Base-by-base conservation (phyloP, 768 basidiomycete species). In the Podaxis carcinomalis region DNA sequence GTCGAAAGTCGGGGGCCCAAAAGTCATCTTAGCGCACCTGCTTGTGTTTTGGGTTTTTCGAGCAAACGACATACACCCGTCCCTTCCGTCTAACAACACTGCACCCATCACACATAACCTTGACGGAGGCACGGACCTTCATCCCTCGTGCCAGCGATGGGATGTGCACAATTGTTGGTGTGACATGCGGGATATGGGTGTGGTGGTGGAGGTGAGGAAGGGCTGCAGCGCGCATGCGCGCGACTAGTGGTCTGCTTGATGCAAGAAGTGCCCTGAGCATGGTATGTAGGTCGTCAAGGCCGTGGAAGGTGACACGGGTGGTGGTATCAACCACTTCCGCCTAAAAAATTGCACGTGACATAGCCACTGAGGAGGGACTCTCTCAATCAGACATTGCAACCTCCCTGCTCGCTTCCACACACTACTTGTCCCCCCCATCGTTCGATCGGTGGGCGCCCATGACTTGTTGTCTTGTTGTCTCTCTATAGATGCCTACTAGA, bases 51-150 rank as follows among this genome's bases (percentile, higher is more conserved):
- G 95, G 92, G 67, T 98, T 93, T 71, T 92, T 93, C 16, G 86
- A 86, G 74, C 96, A 98, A 25, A 97, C 84, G 47, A 98, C 87
- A 75, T 95, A 97, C 37, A 98, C 84, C 67, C 89, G 86, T 49
- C 95, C 95, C 73, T 97, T 94, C 68, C 95, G 79, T 74, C 82
- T 83, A 37, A 98, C 96, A 51, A 96, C 77, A 65, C 80, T 86
- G 76, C 96, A 99, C 11, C 94, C 93, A 63, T 95, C 93, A 74
- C 96, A 99, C 86, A 96, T 91, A 56, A 85, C 76, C 78, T 95
- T 97, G 67, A 98, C 92, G 3, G 93, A 93, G 23, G 92, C 90
- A 64, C 96, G 86, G 62, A 98, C 95, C 80, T 99, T 99, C 92
- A 97, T 95, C 51, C 94, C 93, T 66, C 90, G 77, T n/a, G 80